Percentiles rank a stretch among this genome's conserved stretches.
Conservation (phyloP, 2,329 filamentous ascomycete species). For the Pseudogymnoascus sp. region DNA sequence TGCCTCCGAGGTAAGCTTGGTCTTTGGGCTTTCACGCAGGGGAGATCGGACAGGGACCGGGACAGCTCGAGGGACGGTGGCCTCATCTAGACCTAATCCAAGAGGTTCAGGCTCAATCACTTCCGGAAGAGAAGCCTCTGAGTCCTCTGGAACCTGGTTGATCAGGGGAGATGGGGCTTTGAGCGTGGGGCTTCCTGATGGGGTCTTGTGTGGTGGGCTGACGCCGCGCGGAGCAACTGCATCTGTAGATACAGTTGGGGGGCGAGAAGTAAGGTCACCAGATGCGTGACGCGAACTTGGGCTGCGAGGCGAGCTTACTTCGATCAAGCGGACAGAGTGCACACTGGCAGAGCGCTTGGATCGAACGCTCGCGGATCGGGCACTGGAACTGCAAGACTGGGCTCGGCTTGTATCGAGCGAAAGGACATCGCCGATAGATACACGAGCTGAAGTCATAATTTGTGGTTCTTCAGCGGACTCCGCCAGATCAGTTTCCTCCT, state of each 20-base stretch:
- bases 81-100: neutral
- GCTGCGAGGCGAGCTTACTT: slow-evolving; percentile 24
- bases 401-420: slow-evolving; percentile 19
- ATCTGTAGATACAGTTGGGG: neutral
- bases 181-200: neutral
- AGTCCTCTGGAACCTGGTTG: neutral
- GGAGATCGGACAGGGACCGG: neutral
- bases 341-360: slow-evolving; percentile 21
- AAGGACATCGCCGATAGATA: slow-evolving; percentile 25
- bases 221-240: neutral
- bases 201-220: neutral
- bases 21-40: neutral
- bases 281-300: slow-evolving; percentile 12
- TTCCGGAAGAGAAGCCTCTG: neutral
- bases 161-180: neutral
- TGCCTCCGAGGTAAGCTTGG: neutral
- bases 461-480: slow-evolving; percentile 27
- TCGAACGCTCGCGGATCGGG: slow-evolving; percentile 23
- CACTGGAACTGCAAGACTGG: slow-evolving; percentile 10
- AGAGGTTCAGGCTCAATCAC: neutral
- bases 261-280: neutral
- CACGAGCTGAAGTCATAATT: slow-evolving; percentile 30
- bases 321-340: slow-evolving; percentile 28
- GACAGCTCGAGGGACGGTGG: neutral
- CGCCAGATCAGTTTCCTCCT: slow-evolving; percentile 19